Evolutionary conservation across 1,284 basidiomycete species (phyloP), one percentile per base, ranked within the genome.

Genomic region (Farysia itapuensis): DNA sequence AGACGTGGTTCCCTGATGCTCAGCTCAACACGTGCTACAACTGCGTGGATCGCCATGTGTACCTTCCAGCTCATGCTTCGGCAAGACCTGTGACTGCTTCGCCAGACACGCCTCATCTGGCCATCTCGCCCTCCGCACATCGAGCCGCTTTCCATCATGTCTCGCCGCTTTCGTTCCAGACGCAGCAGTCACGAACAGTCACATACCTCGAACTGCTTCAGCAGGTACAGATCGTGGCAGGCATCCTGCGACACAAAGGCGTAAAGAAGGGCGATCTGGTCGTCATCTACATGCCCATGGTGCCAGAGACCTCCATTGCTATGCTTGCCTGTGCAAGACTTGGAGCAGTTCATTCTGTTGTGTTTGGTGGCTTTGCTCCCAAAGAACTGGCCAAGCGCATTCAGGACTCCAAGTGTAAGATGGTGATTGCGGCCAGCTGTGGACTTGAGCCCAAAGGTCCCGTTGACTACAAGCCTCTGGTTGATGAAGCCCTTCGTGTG

Each of bases 271-370:
- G 73, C 6, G 73, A 75, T 49, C 38, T 52, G 1, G 69, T 72
- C 35, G 57, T 71, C 28, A 67, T 75, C 36, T 75, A 75, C 52
- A 64, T 74, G 58, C 71, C 74, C 24, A 76, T 75, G 72, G 59
- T 74, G 5, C 53, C 61, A 30, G 71, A 74, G 31, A 66, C 73
- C 5, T 63, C 65, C 9, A 46, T 74, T 24, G 70, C 72, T 3
- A 71, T 75, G 65, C 40, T 75, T 5, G 72, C 72, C 0, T 71
- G 68, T 39, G 67, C 69, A 0, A 35, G 73, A 18, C 60, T 75
- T n/a, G 73, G 72, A 5, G 72, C 70, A 9, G 64, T 75, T 12
- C 70, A 75, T 29, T 72, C 70, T 26, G 73, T 75, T 24, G 72
- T 75, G 23, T 75, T 75, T 48, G 73, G 68, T 16, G 73, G 72